phyloP scores from a whole-genome alignment of 352 stramenopile genomes.

The Phytophthora europaea region DNA sequence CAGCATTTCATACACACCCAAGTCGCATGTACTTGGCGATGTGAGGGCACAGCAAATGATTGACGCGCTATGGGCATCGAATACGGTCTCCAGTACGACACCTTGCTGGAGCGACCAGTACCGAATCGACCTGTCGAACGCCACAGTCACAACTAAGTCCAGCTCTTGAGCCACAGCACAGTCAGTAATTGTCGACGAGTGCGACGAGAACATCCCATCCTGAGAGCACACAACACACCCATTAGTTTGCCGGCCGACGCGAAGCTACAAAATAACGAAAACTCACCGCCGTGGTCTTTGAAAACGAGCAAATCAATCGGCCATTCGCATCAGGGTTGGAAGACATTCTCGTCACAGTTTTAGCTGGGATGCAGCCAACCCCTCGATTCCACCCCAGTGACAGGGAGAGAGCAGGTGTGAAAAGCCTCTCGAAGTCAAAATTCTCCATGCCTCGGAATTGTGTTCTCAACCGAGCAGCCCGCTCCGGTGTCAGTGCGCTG shows the following conservation, averaged over 20 bases:
- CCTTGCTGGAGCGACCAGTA: conserved; percentile 55
- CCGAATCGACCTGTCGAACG: conserved; percentile 55
- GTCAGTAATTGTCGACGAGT: conserved; percentile 58
- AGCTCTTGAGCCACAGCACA: conserved; percentile 52
- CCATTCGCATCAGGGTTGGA: conserved; percentile 22
- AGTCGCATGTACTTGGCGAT: conserved; percentile 31
- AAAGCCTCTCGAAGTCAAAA: conserved; percentile 64
- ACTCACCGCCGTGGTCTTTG: conserved; percentile 22
- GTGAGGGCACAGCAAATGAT: conserved; percentile 63
- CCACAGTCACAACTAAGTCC: conserved; percentile 58
- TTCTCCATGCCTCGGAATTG: conserved; percentile 49
- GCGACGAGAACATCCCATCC: conserved; percentile 50
- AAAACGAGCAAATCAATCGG: conserved; percentile 37
- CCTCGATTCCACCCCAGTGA: neutral
- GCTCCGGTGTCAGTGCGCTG: conserved; percentile 13
- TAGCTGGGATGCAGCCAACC: conserved; percentile 10
- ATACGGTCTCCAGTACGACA: conserved; percentile 46
- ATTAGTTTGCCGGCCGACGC: neutral
- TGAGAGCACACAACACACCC: conserved; percentile 11
- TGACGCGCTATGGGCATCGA: conserved; percentile 52
- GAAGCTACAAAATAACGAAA: neutral
- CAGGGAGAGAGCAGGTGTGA: conserved; percentile 50
- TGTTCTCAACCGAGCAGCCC: conserved; percentile 26
- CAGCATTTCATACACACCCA: conserved; percentile 41
- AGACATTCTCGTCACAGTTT: conserved; percentile 1